Conservation (phyloP, 2,329 filamentous ascomycete species). For the Aspergillus ochraceoroseus region DNA sequence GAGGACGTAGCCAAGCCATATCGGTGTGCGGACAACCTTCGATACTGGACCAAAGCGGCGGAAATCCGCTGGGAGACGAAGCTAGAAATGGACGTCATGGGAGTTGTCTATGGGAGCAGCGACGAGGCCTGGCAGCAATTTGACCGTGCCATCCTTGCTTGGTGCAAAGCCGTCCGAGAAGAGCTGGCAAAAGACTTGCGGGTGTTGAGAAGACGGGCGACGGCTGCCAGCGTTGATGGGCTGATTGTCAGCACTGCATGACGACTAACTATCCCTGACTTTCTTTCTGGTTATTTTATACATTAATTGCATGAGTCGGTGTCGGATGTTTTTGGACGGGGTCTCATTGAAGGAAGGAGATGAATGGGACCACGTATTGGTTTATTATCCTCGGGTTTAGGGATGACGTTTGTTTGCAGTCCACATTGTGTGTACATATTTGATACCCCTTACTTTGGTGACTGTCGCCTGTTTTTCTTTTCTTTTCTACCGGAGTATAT, state of each 20-base stretch:
- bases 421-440: slow-evolving; percentile 17
- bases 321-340: slow-evolving; percentile 1
- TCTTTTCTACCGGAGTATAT: neutral
- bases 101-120: slow-evolving; percentile 68
- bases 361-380: slow-evolving; percentile 23
- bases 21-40: slow-evolving; percentile 83
- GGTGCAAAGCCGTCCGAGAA: slow-evolving; percentile 75
- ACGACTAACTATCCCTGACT: neutral
- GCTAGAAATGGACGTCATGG: slow-evolving; percentile 77
- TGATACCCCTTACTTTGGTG: slow-evolving; percentile 23
- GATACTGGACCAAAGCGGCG: slow-evolving; percentile 93
- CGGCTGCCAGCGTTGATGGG: slow-evolving; percentile 12
- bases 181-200: slow-evolving; percentile 49
- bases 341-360: slow-evolving; percentile 9
- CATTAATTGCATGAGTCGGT: too few species aligned
- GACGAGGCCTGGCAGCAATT: slow-evolving; percentile 71
- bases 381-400: slow-evolving; percentile 6
- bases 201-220: slow-evolving; percentile 12
- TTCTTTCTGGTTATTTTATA: neutral
- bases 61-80: slow-evolving; percentile 89
- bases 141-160: slow-evolving; percentile 73
- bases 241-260: slow-evolving; percentile 5
- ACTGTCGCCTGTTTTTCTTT: slow-evolving; percentile 5
- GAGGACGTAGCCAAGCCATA: slow-evolving; percentile 94
- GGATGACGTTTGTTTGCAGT: slow-evolving; percentile 19